phyloP scores from a whole-genome alignment of 1,139 yeast genomes.

The Debaryomyces fabryi region DNA sequence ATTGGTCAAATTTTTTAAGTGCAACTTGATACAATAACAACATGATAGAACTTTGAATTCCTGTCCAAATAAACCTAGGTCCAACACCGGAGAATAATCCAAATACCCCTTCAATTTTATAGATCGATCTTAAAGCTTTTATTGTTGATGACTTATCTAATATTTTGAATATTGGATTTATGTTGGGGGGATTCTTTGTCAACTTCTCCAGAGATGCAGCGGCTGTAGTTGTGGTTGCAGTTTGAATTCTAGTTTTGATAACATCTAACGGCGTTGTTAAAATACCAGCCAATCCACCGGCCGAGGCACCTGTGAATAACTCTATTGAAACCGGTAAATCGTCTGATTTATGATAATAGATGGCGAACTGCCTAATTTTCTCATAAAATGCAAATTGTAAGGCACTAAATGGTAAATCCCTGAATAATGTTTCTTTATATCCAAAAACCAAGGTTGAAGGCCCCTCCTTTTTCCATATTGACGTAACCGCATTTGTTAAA shows the following conservation, averaged over 20 bases:
- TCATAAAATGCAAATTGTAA: conserved; percentile 95
- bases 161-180: conserved; percentile 13
- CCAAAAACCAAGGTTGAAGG: conserved; percentile 78
- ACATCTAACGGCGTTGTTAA: conserved; percentile 87
- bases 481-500: conserved; percentile 63
- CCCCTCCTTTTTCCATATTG: conserved; percentile 73
- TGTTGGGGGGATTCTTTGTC: neutral
- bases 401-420: conserved; percentile 95
- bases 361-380: conserved; percentile 70
- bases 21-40: conserved; percentile 76
- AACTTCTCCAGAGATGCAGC: conserved; percentile 8
- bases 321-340: conserved; percentile 65
- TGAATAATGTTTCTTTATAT: conserved; percentile 85
- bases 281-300: conserved; percentile 94
- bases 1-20: conserved; percentile 41
- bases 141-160: conserved; percentile 57
- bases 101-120: conserved; percentile 69
- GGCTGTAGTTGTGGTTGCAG: conserved; percentile 38
- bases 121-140: conserved; percentile 67
- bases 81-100: conserved; percentile 95
- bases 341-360: conserved; percentile 39
- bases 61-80: conserved; percentile 95
- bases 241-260: conserved; percentile 89
- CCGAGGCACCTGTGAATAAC: conserved; percentile 86
- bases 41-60: conserved; percentile 94